phyloP scores from a whole-genome alignment of 345 rosid species.

The Angophora floribunda region DNA sequence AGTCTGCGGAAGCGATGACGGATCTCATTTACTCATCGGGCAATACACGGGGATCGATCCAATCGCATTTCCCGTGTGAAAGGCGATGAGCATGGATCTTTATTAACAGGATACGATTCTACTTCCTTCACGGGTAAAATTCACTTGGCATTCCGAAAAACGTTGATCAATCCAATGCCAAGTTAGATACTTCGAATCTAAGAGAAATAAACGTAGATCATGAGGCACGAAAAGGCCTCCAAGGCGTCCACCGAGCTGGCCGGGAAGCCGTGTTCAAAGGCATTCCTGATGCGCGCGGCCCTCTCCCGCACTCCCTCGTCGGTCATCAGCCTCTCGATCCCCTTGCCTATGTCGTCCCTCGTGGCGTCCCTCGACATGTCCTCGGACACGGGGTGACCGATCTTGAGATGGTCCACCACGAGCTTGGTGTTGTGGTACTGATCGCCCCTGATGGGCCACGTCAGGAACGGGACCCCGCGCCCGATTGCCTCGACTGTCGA shows the following conservation, averaged over 20 bases:
- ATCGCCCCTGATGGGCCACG: constrained; percentile 31
- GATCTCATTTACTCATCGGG: too few relatives aligned
- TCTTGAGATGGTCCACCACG: constrained; percentile 10
- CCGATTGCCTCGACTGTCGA: constrained; percentile 23
- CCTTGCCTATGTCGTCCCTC: constrained; percentile 11
- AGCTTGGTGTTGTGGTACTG: constrained; percentile 20
- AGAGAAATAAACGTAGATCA: too few relatives aligned
- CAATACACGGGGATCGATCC: too few relatives aligned
- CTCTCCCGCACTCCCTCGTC: constrained; percentile 7
- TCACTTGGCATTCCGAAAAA: too few relatives aligned
- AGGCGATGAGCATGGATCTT: too few relatives aligned
- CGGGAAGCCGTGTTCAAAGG: constrained; percentile 13
- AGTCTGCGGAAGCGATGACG: too few relatives aligned
- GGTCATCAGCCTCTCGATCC: constrained; percentile 23
- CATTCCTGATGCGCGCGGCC: not conserved
- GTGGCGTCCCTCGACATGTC: constrained; percentile 7
- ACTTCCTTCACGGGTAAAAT: too few relatives aligned
- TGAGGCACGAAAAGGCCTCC: not conserved
- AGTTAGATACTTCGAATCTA: too few relatives aligned
- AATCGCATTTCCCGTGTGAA: too few relatives aligned
- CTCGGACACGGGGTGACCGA: constrained; percentile 8
- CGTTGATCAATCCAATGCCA: too few relatives aligned
- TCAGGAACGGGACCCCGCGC: constrained; percentile 17
- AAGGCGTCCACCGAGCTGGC: constrained; percentile 1
- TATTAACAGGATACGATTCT: too few relatives aligned